Evolutionary conservation across 805 yeast species (phyloP), one percentile per base, ranked within the genome.

Genomic region (Kockiozyma suomiensis): DNA sequence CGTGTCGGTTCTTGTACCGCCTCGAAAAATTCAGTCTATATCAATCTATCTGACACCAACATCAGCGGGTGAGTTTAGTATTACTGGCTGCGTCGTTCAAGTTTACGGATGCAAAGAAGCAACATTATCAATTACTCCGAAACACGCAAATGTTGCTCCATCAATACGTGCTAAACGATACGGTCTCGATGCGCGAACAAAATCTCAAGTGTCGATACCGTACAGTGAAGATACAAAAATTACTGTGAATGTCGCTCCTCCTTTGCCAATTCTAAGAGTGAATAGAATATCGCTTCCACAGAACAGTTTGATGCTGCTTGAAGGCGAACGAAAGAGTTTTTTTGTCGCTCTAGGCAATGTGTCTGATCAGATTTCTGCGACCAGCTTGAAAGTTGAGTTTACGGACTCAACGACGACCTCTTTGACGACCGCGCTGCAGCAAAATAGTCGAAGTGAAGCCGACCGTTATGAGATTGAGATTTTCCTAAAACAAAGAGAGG

Each of bases 381-480:
- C 85, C 56, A 78, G 80, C 51, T 66, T 90, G 35, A 78, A 84
- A 2, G 85, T 87, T 62, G 81, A 84, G 5, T 85, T 85, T 66
- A 77, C 83, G 75, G 96, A 90, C 69, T 86, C 94, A 0, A 86
- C 94, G 0, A 79, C 82, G 4, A 91, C 85, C 33, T 82, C 86
- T 0, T 72, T 88, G 54, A 82, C 79, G 59, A 76, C 79, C n/a
- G 82, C 84, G 12, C 73, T 88, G 35, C 58, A 68, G 1, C 49
- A 50, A 17, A 38, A 37, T 12, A 73, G 74, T 1, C 69, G 84
- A 4, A 80, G 85, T 0, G 81, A 85, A 0, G 78, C 82, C 54
- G 96, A 89, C 53, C 74, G 84, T 3, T 84, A 88, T 70, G 96
- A 90, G 70, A 77, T 86, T 57, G 97, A 90, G 69, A 86, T 86